Evolutionary conservation across 768 basidiomycete species (phyloP), one percentile per base, ranked within the genome.

Genomic region (Inosperma sp.): DNA sequence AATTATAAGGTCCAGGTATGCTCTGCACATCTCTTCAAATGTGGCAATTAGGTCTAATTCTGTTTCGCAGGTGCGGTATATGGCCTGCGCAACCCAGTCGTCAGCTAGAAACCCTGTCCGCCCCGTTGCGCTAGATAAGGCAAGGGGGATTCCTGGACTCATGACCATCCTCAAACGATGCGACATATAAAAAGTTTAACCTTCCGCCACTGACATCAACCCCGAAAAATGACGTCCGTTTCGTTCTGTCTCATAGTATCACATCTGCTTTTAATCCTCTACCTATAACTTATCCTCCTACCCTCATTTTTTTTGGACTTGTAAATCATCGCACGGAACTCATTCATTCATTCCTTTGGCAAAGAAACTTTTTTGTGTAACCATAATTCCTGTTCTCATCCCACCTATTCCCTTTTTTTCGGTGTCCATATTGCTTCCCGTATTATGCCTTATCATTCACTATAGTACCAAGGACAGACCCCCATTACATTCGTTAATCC

Each of bases 161-260:
- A 90, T 89, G 88, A 88, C 84, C 31, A 78, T 88, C 61, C 21
- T 83, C 43, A 69, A 68, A 40, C 72, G 82, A 41, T 71, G 63
- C 51, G 60, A 65, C 40, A 53, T 62, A 45, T 65, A 41, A 57
- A 22, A 7, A n/a, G n/a, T n/a, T n/a, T n/a, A n/a, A n/a, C n/a
- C n/a, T n/a, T n/a, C n/a, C n/a, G n/a, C n/a, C n/a, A 7, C 5
- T 7, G 19, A 30, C 23, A 17, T 19, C 9, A 47, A 17, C n/a
- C 29, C 22, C 31, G 30, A 25, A 46, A 46, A 23, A 14, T 4
- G 30, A 23, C 21, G 6, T 1, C 9, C 3, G 16, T 12, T 25
- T 26, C 43, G 26, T 31, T 14, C 25, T 43, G n/a, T 7, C 17
- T 31, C 31, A 19, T 26, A 31, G n/a, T n/a, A n/a, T n/a, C n/a